These are phyloP conservation scores for Fonsecaea monophora DNA, from an alignment of 2,329 filamentous ascomycete species.

Conservation along the genomic window DNA sequence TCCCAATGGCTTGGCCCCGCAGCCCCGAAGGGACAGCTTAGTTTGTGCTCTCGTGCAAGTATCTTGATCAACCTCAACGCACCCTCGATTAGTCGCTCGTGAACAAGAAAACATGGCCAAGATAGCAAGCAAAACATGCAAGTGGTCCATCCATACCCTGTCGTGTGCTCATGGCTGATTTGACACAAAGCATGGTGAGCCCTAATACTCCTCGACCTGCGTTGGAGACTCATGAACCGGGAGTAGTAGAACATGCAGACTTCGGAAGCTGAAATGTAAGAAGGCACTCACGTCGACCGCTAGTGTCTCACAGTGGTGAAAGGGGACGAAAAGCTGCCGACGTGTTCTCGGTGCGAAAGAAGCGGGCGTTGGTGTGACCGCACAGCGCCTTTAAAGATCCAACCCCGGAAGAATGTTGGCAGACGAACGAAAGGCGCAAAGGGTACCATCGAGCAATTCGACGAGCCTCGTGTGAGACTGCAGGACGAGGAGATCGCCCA, in stretches of 20 bases:
- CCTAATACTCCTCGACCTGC: background rate
- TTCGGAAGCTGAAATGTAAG: conserved; percentile 30
- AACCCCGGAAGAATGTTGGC: conserved; percentile 9
- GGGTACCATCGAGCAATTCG: background rate
- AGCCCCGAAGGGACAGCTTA: too few species aligned
- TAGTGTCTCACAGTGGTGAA: conserved; percentile 42
- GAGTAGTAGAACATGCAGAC: conserved; percentile 25
- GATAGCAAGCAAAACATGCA: conserved; percentile 21
- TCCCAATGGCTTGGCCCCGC: too few species aligned
- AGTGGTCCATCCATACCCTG: background rate
- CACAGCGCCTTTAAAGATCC: conserved; percentile 25
- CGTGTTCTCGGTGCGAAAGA: conserved; percentile 26
- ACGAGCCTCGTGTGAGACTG: conserved; percentile 9
- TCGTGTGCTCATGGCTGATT: background rate
- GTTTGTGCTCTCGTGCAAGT: background rate
- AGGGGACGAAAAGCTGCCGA: conserved; percentile 48
- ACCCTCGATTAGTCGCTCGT: background rate
- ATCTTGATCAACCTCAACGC: background rate
- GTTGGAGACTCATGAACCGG: background rate
- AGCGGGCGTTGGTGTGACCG: conserved; percentile 24
- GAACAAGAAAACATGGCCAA: conserved; percentile 13
- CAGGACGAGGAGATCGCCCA: conserved; percentile 25
- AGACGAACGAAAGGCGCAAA: background rate
- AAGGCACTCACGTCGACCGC: background rate
- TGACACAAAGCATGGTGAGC: conserved; percentile 20